Percentiles rank a stretch among this genome's conserved stretches.
Conservation (phyloP, 495 filamentous ascomycete genomes). For the Penicillium ucsense region DNA sequence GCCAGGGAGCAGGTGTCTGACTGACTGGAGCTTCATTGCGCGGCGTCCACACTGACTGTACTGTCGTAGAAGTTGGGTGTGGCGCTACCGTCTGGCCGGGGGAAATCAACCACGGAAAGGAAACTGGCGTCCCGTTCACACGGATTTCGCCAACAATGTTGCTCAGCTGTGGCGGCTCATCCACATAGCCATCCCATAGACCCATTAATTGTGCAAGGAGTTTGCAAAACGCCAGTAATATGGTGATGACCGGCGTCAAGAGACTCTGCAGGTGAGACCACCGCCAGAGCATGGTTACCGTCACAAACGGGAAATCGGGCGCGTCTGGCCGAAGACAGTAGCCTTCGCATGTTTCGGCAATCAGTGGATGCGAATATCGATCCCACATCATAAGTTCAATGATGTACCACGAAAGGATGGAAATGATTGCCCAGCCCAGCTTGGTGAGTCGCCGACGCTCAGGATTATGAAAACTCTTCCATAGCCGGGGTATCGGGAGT, state of each 20-base stretch:
- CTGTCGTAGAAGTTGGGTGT: conserved; percentile 3
- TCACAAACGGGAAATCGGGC: conserved; percentile 36
- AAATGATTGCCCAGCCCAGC: conserved; percentile 41
- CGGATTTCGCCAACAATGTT: conserved; percentile 27
- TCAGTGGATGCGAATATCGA: conserved; percentile 48
- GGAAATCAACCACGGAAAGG: conserved; percentile 17
- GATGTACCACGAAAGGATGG: conserved; percentile 45
- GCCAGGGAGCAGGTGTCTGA: conserved; percentile 6
- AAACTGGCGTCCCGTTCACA: conserved; percentile 22
- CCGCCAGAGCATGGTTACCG: conserved; percentile 38
- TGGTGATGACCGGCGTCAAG: conserved; percentile 23
- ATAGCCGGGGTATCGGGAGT: conserved; percentile 51
- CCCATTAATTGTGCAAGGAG: conserved; percentile 30
- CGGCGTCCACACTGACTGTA: conserved; percentile 10
- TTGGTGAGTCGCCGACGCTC: conserved; percentile 42
- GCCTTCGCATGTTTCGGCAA: conserved; percentile 35
- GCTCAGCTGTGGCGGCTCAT: conserved; percentile 18
- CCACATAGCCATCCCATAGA: conserved; percentile 36
- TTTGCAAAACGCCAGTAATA: conserved; percentile 21
- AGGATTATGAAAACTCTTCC: conserved; percentile 33
- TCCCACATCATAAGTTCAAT: conserved; percentile 52
- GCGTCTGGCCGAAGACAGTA: conserved; percentile 39
- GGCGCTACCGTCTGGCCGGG: background rate
- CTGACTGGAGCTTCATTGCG: conserved; percentile 2
- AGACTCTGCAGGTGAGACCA: conserved; percentile 30